Evolutionary conservation across 768 basidiomycete genomes (phyloP).

Genomic region (Serendipita sp.): DNA sequence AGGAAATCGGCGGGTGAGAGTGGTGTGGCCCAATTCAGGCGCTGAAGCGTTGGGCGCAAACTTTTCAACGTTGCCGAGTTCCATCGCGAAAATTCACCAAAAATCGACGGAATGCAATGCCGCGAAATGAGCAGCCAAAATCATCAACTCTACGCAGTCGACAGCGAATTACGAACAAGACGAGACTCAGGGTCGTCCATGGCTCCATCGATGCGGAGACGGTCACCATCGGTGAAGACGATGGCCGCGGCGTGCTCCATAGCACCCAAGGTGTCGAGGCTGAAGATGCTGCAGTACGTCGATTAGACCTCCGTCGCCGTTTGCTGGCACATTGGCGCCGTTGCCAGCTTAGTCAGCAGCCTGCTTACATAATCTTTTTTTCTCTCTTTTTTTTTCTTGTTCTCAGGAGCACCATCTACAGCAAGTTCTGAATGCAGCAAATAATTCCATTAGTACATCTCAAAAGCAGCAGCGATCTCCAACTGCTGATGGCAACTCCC

Average conservation of each 20-base stretch:
- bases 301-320: conserved; percentile 7
- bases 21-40: not conserved
- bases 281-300: conserved; percentile 83
- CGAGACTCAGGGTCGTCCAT: conserved; percentile 67
- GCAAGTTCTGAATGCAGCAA: conserved; percentile 15
- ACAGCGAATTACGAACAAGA: conserved; percentile 86
- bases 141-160: conserved; percentile 36
- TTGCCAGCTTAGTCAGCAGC: conserved; percentile 3
- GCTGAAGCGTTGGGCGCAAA: not conserved
- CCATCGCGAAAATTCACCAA: conserved; percentile 4
- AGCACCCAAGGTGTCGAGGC: conserved; percentile 78
- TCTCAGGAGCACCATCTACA: conserved; percentile 41
- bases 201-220: conserved; percentile 70
- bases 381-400: too few relatives aligned
- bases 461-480: conserved; percentile 21
- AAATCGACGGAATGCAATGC: not conserved
- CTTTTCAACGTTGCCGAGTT: not conserved
- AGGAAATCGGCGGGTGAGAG: not conserved
- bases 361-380: conserved; percentile 28
- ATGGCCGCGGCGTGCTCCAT: conserved; percentile 67
- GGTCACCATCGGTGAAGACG: conserved; percentile 62
- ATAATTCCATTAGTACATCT: conserved; percentile 20
- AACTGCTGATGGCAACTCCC: conserved; percentile 12
- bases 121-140: conserved; percentile 1
- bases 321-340: not conserved